A percentile compares a stretch with the other conserved stretches of the same genome.
phyloP scores from a whole-genome alignment of 2,329 filamentous ascomycete genomes.

The Zalaria sp. region DNA sequence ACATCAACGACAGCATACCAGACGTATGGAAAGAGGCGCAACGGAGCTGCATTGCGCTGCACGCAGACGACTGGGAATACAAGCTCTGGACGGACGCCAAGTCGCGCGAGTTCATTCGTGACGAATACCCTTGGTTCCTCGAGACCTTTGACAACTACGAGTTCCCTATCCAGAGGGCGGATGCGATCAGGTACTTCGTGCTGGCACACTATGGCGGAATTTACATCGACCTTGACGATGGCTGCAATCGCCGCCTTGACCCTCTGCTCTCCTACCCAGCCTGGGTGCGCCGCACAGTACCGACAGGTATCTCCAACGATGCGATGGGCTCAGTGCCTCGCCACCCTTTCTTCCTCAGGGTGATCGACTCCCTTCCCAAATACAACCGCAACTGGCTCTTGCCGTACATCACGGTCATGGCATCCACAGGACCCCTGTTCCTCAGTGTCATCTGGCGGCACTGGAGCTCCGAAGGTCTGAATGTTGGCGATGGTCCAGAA shows the following conservation, averaged over 20 bases:
- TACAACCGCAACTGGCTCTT: constrained; percentile 57
- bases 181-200: constrained; percentile 67
- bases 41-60: constrained; percentile 50
- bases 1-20: constrained; percentile 56
- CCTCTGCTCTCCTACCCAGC: constrained; percentile 55
- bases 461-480: constrained; percentile 43
- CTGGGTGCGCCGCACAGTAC: constrained; percentile 56
- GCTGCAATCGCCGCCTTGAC: constrained; percentile 55
- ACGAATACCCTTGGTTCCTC: constrained; percentile 57
- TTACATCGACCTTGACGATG: constrained; percentile 65
- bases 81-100: constrained; percentile 69
- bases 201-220: constrained; percentile 65
- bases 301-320: constrained; percentile 71
- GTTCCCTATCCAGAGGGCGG: constrained; percentile 56
- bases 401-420: constrained; percentile 69
- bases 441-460: constrained; percentile 63
- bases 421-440: constrained; percentile 62
- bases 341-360: constrained; percentile 60
- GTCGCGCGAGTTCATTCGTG: constrained; percentile 55
- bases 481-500: constrained; percentile 23
- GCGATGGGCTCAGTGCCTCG: constrained; percentile 60
- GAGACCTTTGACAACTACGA: constrained; percentile 60
- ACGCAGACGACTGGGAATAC: constrained; percentile 58
- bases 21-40: constrained; percentile 51
- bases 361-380: constrained; percentile 51